Evolutionary conservation across 306 rosid species (phyloP), one percentile per base, ranked within the genome.

Genomic region (Trichosanthes cucumerina): DNA sequence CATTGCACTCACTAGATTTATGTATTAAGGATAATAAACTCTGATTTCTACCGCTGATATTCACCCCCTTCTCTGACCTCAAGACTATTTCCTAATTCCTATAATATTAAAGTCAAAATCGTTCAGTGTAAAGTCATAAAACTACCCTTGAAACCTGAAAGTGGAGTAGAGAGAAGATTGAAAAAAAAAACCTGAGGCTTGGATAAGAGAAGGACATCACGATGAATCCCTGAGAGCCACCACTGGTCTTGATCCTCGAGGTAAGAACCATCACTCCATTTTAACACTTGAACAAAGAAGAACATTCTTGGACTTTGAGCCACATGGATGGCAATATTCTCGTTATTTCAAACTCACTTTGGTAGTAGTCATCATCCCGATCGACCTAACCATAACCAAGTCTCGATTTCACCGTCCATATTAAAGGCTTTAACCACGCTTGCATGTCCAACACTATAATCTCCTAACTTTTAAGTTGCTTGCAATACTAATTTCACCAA

Each of bases 221-320:
- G 96, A 82, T 92, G 98, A 81, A 94, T 89, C 34, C 97, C 98
- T 38, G 98, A 92, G 79, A 94, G 73, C 90, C 97, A 85, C 97
- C 98, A 94, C 24, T 94, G 98, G 76, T 94, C 98, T 87, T 94
- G 97, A 83, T 94, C 98, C 87, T 94, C 98, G 57, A 94, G 95
- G 85, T 94, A 94, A 82, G 92, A 82, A n/a, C 98, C 98, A 74
- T 94, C 98, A 64, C 98, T 92, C 97, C 97, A 94, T 90, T 93
- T 87, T 68, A 87, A 81, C 56, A 94, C 98, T 89, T 94, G 98
- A 85, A 94, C 97, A n/a, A 36, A 96, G 96, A 62, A 94, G 82
- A 79, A 90, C 85, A 79, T 94, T 92, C 90, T 87, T 79, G 65
- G 76, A 78, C 53, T 89, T 83, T 19, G 92, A 87, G 76, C 90